phyloP scores from a whole-genome alignment of 208 protist species.

The Porcisia deanei region DNA sequence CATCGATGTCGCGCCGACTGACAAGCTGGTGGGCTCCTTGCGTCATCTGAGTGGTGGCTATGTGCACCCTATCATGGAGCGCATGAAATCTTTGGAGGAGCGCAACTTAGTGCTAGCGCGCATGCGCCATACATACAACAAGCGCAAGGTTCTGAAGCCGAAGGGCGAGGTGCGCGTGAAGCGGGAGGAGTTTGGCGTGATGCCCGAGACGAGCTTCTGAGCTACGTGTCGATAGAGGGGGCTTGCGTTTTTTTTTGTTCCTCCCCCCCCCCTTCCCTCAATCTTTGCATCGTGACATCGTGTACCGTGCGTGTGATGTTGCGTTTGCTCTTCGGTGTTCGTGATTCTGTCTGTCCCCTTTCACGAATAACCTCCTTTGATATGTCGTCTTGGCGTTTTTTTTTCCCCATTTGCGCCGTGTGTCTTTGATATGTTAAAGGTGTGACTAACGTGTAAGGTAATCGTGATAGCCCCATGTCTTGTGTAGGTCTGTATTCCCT shows the following conservation, averaged over 20 bases:
- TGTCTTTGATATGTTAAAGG: neutral
- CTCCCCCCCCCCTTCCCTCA: neutral
- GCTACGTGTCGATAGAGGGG: neutral
- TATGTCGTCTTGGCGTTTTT: slow-evolving; percentile 1
- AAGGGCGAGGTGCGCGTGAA: slow-evolving; percentile 88
- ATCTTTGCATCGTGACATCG: neutral
- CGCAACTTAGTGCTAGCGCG: slow-evolving; percentile 87
- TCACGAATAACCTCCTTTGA: neutral
- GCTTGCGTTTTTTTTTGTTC: neutral
- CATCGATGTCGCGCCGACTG: slow-evolving; percentile 67
- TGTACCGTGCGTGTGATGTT: neutral
- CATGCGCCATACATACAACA: slow-evolving; percentile 89
- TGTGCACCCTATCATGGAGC: slow-evolving; percentile 76
- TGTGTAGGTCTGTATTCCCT: neutral
- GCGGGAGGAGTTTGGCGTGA: slow-evolving; percentile 75
- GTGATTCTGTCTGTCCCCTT: neutral
- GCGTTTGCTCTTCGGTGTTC: neutral
- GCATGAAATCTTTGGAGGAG: slow-evolving; percentile 92
- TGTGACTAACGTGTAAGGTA: slow-evolving; percentile 4
- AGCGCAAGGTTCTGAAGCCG: slow-evolving; percentile 86
- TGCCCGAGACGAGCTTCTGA: slow-evolving; percentile 84
- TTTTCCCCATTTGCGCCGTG: neutral
- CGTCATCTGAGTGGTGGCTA: slow-evolving; percentile 73
- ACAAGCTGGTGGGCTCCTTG: slow-evolving; percentile 82
- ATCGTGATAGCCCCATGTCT: neutral